A percentile compares a stretch with the other conserved stretches of the same genome.
Evolutionary conservation across 140 eudicot genomes (phyloP).

Genomic region (Flaveria floridana): DNA sequence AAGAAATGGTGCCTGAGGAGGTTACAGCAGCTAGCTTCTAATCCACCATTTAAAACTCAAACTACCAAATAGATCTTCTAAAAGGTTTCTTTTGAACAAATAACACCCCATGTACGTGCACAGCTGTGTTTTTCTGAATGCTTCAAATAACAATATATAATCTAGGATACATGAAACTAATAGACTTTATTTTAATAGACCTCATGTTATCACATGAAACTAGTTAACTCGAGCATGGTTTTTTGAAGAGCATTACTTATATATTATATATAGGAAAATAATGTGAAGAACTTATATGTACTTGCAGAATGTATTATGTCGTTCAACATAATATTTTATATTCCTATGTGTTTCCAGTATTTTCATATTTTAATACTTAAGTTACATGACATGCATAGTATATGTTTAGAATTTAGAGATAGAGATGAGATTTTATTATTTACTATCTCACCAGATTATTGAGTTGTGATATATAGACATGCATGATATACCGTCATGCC

Average conservation of each 20-base stretch:
- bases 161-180: background rate
- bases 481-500: background rate
- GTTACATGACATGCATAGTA: background rate
- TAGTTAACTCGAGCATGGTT: background rate
- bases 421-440: background rate
- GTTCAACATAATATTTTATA: background rate
- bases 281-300: background rate
- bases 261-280: background rate
- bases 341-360: background rate
- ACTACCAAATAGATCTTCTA: background rate
- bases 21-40: background rate
- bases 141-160: background rate
- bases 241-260: background rate
- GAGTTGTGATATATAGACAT: background rate
- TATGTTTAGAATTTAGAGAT: background rate
- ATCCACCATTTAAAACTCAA: background rate
- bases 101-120: background rate
- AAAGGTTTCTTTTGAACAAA: background rate
- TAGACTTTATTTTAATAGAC: too few relatives aligned
- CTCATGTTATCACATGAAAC: background rate
- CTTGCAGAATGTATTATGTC: background rate
- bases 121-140: background rate
- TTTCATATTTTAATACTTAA: background rate
- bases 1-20: background rate
- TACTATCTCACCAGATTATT: background rate